phyloP scores from a whole-genome alignment of 2,329 filamentous ascomycete species.

The Epichloe scottii region DNA sequence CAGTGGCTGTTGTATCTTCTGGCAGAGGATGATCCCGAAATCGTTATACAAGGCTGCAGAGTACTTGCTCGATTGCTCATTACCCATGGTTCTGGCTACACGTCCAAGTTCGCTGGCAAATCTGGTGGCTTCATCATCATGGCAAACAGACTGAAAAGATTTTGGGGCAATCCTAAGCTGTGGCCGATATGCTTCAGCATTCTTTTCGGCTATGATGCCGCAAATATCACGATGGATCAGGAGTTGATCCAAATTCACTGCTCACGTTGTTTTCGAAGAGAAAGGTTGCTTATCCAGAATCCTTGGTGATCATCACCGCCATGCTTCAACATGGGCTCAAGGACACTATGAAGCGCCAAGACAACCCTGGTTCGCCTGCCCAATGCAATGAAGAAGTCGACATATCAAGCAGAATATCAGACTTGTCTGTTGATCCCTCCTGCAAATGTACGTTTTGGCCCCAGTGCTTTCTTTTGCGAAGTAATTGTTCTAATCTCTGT shows the following conservation, averaged over 20 bases:
- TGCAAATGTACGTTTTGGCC: background rate
- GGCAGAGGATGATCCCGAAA: conserved; percentile 71
- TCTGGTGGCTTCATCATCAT: conserved; percentile 81
- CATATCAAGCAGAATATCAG: background rate
- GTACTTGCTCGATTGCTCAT: conserved; percentile 76
- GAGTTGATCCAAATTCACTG: conserved; percentile 64
- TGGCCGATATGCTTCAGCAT: conserved; percentile 87
- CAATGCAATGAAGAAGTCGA: conserved; percentile 3
- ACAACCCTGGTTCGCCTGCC: conserved; percentile 43
- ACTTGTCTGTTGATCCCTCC: background rate
- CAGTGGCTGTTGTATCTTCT: conserved; percentile 88
- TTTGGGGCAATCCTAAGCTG: conserved; percentile 75
- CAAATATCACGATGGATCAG: conserved; percentile 57
- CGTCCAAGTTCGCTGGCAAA: conserved; percentile 70
- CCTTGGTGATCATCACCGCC: conserved; percentile 64
- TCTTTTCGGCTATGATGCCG: conserved; percentile 73
- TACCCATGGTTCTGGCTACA: conserved; percentile 70
- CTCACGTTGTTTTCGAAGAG: conserved; percentile 59
- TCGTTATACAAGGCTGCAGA: conserved; percentile 68
- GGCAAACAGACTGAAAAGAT: conserved; percentile 66
- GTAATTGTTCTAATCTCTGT: background rate
- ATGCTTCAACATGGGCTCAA: conserved; percentile 84
- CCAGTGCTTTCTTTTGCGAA: background rate
- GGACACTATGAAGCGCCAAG: conserved; percentile 50
- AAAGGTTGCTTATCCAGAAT: conserved; percentile 62